Evolutionary conservation across 495 filamentous ascomycete species (phyloP).

Genomic region (Penicillium roqueforti): DNA sequence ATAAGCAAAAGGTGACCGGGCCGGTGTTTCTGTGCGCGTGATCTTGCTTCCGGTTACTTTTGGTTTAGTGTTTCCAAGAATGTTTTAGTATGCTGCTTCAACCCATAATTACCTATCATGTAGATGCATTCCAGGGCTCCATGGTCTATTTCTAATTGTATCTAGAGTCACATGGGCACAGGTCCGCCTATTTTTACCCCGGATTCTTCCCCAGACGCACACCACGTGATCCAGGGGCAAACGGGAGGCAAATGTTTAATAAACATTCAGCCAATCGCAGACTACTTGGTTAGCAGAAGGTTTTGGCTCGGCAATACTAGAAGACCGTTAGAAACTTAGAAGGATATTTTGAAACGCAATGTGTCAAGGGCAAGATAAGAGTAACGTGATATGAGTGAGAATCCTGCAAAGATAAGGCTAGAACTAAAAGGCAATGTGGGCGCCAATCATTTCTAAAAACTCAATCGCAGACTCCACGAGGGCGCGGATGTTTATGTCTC

Average conservation of each 20-base stretch:
- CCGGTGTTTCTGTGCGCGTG: slow-evolving; percentile 10
- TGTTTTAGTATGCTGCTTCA: not conserved
- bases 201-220: not conserved
- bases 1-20: slow-evolving; percentile 5
- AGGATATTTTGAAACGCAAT: not conserved
- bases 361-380: not conserved
- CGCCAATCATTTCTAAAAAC: slow-evolving; percentile 1
- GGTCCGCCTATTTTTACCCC: slow-evolving; percentile 3
- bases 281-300: not conserved
- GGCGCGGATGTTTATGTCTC: not conserved
- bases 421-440: not conserved
- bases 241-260: not conserved
- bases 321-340: not conserved
- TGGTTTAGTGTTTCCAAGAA: not conserved
- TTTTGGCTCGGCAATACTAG: not conserved
- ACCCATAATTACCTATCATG: no score
- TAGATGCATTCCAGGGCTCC: not conserved
- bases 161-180: not conserved
- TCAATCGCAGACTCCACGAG: slow-evolving; percentile 1
- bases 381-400: not conserved
- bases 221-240: not conserved
- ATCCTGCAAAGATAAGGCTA: not conserved
- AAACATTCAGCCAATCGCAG: no score
- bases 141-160: not conserved
- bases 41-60: not conserved